A percentile compares a stretch with the other conserved stretches of the same genome.
Evolutionary conservation across 225 moss, liverwort and hornwort species (phyloP).

Genomic region (Straminergon stramineum): DNA sequence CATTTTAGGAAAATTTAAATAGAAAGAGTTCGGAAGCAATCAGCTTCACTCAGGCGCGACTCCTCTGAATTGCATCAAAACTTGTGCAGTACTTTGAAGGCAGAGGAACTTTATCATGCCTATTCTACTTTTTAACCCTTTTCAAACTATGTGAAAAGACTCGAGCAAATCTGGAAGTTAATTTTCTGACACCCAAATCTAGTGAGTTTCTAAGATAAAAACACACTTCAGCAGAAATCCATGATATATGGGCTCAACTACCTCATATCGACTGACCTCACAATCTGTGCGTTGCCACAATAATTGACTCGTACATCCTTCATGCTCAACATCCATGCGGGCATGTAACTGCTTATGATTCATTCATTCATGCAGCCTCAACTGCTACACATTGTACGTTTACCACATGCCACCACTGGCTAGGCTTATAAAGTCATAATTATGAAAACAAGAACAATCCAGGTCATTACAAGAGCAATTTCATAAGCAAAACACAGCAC

Average conservation of each 20-base stretch:
- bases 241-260: conserved; percentile 6
- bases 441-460: too few species aligned
- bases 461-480: background rate
- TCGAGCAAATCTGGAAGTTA: background rate
- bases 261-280: conserved; percentile 13
- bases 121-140: background rate
- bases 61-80: background rate
- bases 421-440: background rate
- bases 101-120: background rate
- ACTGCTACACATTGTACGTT: background rate
- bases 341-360: background rate
- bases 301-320: background rate
- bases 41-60: background rate
- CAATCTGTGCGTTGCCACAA: background rate
- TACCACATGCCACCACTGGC: background rate
- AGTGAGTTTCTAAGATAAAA: background rate
- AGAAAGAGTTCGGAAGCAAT: background rate
- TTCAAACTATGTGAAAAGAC: background rate
- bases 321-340: background rate
- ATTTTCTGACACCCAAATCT: background rate
- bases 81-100: background rate
- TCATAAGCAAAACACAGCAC: background rate
- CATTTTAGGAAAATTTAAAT: background rate
- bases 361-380: background rate
- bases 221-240: background rate